Conservation (phyloP, 352 stramenopile species). For the Phytophthora boehmeriae region DNA sequence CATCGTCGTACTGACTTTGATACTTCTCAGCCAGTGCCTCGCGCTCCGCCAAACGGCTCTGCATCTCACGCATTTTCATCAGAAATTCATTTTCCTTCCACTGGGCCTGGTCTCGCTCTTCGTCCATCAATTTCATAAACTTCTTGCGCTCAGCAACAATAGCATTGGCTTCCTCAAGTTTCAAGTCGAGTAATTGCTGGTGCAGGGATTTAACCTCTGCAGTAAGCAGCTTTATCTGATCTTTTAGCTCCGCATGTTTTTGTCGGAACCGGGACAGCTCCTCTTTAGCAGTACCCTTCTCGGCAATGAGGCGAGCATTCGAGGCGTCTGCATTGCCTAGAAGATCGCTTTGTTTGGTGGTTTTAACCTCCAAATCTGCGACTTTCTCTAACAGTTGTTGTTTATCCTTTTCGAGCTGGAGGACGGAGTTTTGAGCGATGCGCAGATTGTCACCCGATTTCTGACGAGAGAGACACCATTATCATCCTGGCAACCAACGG, state of each 20-base stretch:
- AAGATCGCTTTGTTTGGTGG: conserved; percentile 17
- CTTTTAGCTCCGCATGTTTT: conserved; percentile 26
- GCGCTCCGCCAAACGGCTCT: conserved; percentile 52
- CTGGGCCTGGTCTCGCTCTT: conserved; percentile 52
- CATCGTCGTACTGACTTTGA: conserved; percentile 77
- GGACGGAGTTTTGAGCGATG: conserved; percentile 9
- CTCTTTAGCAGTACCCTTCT: conserved; percentile 24
- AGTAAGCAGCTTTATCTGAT: conserved; percentile 32
- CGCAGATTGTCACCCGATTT: conserved; percentile 30
- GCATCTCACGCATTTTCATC: conserved; percentile 48
- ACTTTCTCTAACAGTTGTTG: conserved; percentile 29
- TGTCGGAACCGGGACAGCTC: conserved; percentile 28
- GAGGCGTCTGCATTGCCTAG: conserved; percentile 15
- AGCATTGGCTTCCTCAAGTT: conserved; percentile 56
- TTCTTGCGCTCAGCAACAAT: conserved; percentile 61
- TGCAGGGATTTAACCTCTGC: conserved; percentile 44
- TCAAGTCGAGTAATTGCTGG: conserved; percentile 58
- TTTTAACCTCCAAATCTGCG: conserved; percentile 26
- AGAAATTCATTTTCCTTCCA: conserved; percentile 71
- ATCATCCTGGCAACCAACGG: background rate
- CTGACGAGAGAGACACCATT: conserved; percentile 6
- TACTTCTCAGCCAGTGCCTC: conserved; percentile 64
- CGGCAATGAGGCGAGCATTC: conserved; percentile 30
- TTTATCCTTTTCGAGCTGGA: conserved; percentile 33
- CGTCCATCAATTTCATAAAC: conserved; percentile 54